Base-by-base conservation (phyloP, 176 grass and related monocot genomes). In the Tillandsia leiboldiana region DNA sequence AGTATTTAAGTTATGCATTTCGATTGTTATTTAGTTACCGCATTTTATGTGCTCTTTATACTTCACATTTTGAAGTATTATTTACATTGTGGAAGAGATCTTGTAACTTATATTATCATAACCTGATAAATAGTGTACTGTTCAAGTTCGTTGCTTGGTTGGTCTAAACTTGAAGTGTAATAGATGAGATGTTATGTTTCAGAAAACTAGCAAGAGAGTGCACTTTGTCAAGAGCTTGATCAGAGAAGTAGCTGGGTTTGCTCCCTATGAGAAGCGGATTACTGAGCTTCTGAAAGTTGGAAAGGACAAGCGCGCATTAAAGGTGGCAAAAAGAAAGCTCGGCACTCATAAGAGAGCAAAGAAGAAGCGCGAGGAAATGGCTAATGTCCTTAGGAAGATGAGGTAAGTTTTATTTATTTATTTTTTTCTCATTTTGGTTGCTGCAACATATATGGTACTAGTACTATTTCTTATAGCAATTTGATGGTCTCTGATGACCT, bases 261-360 rank as follows among this genome's bases (percentile, higher is more conserved):
- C 56, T 61, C 56, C 56, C 17, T 61, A 61, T 61, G 56, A 61
- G 56, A 61, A 61, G 56, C 56, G 56, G 56, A 61, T 61, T 18
- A 61, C 56, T 61, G 56, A 61, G 56, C 56, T 61, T 61, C 22
- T 61, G 56, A 61, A 61, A 20, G 56, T 61, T 61, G 56, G 56
- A 61, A 61, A 61, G 56, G 56, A 61, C 22, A 61, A 68, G 48
- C 33, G 65, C 6, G 65, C 65, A 10, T 11, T 68, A 26, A 68
- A 68, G 65, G 65, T 68, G 27, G 65, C 48, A 18, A 68, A 68
- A 26, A 68, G 65, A 49, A 68, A 68, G 65, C 65, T 68, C 29
- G 65, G 65, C 15, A 68, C 65, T 68, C 65, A 68, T 49, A 68
- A 68, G 65, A 68, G 65, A 33, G 48, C 65, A 15, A 68, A 68